Conservation (phyloP, 495 filamentous ascomycete species). For the Neurospora pannonica region DNA sequence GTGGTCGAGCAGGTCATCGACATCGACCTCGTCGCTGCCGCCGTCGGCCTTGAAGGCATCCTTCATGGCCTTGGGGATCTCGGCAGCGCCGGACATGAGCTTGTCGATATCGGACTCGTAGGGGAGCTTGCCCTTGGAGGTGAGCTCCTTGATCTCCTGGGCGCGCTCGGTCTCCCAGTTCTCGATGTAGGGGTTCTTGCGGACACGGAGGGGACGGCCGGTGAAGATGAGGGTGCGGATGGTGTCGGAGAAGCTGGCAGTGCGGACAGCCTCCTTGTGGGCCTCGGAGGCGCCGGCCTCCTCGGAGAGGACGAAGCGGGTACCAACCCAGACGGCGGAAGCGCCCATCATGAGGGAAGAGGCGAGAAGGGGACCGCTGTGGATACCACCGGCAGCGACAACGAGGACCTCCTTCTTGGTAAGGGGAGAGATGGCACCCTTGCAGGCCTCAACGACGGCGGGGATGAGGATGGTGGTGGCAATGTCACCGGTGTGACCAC, state of each 20-base stretch:
- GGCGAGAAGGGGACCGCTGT: constrained; percentile 84
- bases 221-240: constrained; percentile 97
- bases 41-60: constrained; percentile 65
- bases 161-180: constrained; percentile 93
- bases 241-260: constrained; percentile 87
- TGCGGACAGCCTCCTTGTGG: constrained; percentile 94
- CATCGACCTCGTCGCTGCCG: constrained; percentile 39
- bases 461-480: constrained; percentile 66
- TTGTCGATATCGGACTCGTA: constrained; percentile 92
- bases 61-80: constrained; percentile 66
- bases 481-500: constrained; percentile 73
- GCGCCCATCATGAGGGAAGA: constrained; percentile 90
- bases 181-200: constrained; percentile 82
- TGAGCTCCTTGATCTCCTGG: constrained; percentile 84
- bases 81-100: constrained; percentile 41
- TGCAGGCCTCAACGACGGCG: constrained; percentile 72
- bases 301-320: constrained; percentile 84
- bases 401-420: constrained; percentile 82
- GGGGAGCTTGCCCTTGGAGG: constrained; percentile 77
- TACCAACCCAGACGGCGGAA: constrained; percentile 90
- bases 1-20: constrained; percentile 75
- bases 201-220: constrained; percentile 85
- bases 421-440: constrained; percentile 75
- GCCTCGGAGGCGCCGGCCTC: constrained; percentile 90
- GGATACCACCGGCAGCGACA: constrained; percentile 88